Percentiles rank a stretch among this genome's conserved stretches.
These are phyloP conservation scores for Trypanosoma avium DNA, from an alignment of 208 protist genomes.

Conservation along the genomic window DNA sequence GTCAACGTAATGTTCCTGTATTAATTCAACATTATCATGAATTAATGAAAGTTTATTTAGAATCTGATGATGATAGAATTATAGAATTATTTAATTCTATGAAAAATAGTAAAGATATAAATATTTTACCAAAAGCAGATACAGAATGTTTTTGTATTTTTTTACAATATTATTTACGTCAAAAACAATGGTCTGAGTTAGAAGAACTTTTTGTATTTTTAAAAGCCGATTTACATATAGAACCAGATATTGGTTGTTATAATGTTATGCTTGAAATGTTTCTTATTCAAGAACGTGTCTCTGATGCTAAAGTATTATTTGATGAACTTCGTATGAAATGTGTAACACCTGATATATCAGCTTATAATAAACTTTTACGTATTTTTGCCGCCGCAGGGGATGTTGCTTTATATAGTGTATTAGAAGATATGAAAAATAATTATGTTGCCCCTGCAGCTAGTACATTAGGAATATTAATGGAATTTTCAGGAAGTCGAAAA, in stretches of 20 bases:
- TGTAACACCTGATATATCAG: constrained; percentile 43
- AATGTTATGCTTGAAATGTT: constrained; percentile 66
- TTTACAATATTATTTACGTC: constrained; percentile 61
- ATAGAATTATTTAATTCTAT: constrained; percentile 56
- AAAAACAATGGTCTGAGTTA: constrained; percentile 41
- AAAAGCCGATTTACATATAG: constrained; percentile 48
- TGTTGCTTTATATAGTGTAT: constrained; percentile 65
- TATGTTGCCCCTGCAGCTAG: constrained; percentile 46
- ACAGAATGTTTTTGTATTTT: constrained; percentile 56
- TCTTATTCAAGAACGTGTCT: constrained; percentile 27
- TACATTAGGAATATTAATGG: constrained; percentile 78
- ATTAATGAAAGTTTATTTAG: constrained; percentile 53
- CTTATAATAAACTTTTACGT: constrained; percentile 84
- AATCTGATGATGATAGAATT: constrained; percentile 41
- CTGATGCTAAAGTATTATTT: constrained; percentile 52
- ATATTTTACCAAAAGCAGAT: constrained; percentile 28
- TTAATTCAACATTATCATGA: constrained; percentile 47
- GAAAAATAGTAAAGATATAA: constrained; percentile 7
- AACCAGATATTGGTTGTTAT: constrained; percentile 61
- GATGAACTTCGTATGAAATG: constrained; percentile 76
- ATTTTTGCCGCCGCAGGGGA: constrained; percentile 46
- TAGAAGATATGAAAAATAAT: constrained; percentile 80
- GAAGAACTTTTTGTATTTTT: constrained; percentile 60
- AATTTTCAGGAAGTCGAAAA: constrained; percentile 45
- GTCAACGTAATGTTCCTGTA: constrained; percentile 22